Evolutionary conservation across 345 rosid species (phyloP), one percentile per base, ranked within the genome.

Genomic region (Lenwebbia sp.): DNA sequence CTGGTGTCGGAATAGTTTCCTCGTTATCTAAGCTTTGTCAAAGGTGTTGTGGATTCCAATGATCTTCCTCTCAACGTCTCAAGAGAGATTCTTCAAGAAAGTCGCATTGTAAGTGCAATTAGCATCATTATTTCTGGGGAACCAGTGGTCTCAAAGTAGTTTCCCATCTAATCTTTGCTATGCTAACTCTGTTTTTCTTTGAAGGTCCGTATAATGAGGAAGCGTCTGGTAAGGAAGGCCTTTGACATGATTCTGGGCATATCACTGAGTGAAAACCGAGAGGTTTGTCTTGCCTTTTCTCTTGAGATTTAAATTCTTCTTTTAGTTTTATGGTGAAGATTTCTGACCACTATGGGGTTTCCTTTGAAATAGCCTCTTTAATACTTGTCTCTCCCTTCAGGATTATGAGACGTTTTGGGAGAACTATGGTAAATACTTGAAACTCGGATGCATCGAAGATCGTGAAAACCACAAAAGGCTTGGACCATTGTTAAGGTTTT

Each of bases 351-450:
- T 30, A 37, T 83, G 62, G 28, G 26, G 62, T 83, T 33, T 52
- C 26, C 57, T n/a, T 83, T 53, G 14, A 19, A n/a, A 55, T 15
- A 37, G 15, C 52, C 52, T 51, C 51, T 28, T 28, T 57, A 33
- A 85, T 41, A 50, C 37, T 41, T 78, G 26, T 54, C 44, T 87
- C 83, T 51, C 76, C 82, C 87, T 91, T 86, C 86, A 97, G 99
- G 99, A 97, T 88, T 97, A 97, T 91, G 98, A 95, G 89, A 94
- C 90, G 85, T 97, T 96, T 88, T 97, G 99, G 99, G 99, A 97
- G 10, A 95, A 94, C 89, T 97, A 86, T 88, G 98, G 99, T 84
- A 97, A 96, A 90, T 87, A 92, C 85, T 57, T 97, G 90, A 97
- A 97, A 91, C 58, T 97, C 85, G 99, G 99, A 13, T 97, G 99